A percentile compares a stretch with the other conserved stretches of the same genome.
Evolutionary conservation across 169 alveolate species (phyloP).

Genomic region (Plasmodium fragile): DNA sequence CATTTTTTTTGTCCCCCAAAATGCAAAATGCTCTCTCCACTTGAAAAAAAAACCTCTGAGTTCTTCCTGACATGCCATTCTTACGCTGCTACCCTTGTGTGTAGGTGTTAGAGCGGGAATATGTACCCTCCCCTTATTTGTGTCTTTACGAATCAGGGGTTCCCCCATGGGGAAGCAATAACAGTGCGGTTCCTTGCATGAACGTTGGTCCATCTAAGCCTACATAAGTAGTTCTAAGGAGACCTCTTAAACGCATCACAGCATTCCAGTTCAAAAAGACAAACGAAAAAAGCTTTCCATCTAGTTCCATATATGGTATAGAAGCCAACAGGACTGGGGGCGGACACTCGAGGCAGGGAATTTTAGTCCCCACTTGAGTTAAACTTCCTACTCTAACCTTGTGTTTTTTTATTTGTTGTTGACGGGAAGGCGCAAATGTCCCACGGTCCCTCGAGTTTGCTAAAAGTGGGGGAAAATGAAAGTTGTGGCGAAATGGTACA

Average conservation of each 20-base stretch:
- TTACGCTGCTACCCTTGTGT: not conserved
- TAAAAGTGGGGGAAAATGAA: not conserved
- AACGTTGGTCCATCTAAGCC: not conserved
- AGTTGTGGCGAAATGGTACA: not conserved
- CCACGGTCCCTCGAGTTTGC: slow-evolving; percentile 35
- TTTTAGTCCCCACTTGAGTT: not conserved
- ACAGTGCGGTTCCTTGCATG: not conserved
- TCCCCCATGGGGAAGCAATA: not conserved
- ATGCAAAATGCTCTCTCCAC: not conserved
- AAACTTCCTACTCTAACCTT: not conserved
- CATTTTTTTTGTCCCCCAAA: not conserved
- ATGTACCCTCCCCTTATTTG: not conserved
- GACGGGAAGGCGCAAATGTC: slow-evolving; percentile 1
- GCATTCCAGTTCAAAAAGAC: not conserved
- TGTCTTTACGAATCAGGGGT: not conserved
- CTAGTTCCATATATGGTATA: not conserved
- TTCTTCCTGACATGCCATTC: not conserved
- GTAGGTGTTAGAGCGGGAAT: not conserved
- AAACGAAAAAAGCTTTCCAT: not conserved
- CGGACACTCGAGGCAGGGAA: not conserved
- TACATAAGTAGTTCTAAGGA: not conserved
- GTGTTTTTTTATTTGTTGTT: not conserved
- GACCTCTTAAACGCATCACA: not conserved
- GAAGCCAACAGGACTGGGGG: not conserved
- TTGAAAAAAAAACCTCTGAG: not conserved